Base-by-base conservation (phyloP, 257 asterid species). In the Solanum neorickii region DNA sequence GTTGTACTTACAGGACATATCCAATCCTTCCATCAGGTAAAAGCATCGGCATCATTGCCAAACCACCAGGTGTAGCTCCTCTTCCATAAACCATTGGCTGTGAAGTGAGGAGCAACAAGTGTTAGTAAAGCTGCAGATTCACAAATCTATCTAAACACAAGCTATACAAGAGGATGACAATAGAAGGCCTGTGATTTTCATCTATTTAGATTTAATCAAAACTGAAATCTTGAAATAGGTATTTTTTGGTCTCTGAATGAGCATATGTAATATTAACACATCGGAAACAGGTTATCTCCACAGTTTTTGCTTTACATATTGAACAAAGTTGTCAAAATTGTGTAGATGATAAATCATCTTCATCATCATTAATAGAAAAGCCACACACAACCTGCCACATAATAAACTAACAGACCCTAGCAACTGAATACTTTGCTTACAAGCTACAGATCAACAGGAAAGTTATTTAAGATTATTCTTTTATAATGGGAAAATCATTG, bases 21-120 rank as follows among this genome's bases (percentile, higher is more conserved):
- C 99, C 99, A 88, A 97, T 95, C 93, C 99, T 93, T 82, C 99
- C 99, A 91, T 97, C 99, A 21, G 99, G 99, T 87, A 97, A 92
- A 89, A 97, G 98, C 99, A 97, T 95, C 12, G 99, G 99, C 96
- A 97, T 93, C 99, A 97, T 97, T 44, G 99, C 97, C 98, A 97
- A 92, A 84, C 99, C 98, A 84, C 87, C 87, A 47, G 99, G 98
- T 13, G 95, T n/a, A 68, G 91, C 91, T 85, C 98, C 99, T 69
- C 97, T 89, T 90, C 99, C 98, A 87, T 96, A 96, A 52, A 95
- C 88, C 84, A 94, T 82, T 41, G 98, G 95, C 98, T 94, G 95
- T 89, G 86, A 86, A 86, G 84, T 86, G 87, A 10, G 69, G 69
- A 33, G 46, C 21, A 80, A 11, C 5, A 2, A 82, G 46, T 49